Evolutionary conservation across 768 basidiomycete genomes (phyloP), one percentile per base, ranked within the genome.

Genomic region (Termitomyces sp.): DNA sequence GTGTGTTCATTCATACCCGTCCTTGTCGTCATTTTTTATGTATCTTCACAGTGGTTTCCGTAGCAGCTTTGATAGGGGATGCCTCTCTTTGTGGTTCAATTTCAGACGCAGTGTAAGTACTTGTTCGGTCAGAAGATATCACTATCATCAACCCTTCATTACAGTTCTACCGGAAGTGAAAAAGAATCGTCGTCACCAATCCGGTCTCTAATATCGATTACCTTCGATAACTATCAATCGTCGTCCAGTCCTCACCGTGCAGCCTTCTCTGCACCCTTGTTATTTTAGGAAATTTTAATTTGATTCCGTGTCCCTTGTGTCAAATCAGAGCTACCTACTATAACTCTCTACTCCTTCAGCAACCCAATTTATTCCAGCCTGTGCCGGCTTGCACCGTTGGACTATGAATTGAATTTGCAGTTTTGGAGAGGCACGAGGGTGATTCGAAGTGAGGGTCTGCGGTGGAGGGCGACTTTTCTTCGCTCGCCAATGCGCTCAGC

Each of bases 11-110:
- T 30, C 23, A 23, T 54, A 11, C 10, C 43, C 32, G 46, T 17
- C 17, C 8, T 28, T 5, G 39, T 46, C 30, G 17, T 37, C 17
- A 46, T 34, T 45, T 3, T 28, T 37, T 48, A 61, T 45, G 48
- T 43, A 39, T 49, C 11, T 37, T 35, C 41, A 12, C 61, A 96
- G 94, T 59, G 97, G 97, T 16, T 99, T 98, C 79, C 82, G 94
- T 48, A 94, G 92, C 68, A 94, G 91, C 64, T 99, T 98, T 70
- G 97, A 99, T 71, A 81, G 96, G 59, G 97, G 97, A 8, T 97
- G 97, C 64, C 71, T 99, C 32, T 97, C 95, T 35, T 76, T 97
- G 17, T 95, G 94, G 88, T 96, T 98, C 75, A 94, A 92, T 73
- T 97, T 96, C 81, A 85, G 92, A 42, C 86, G 92, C 54, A 94